Base-by-base conservation (phyloP, 495 filamentous ascomycete genomes). In the Neurospora pannonica region DNA sequence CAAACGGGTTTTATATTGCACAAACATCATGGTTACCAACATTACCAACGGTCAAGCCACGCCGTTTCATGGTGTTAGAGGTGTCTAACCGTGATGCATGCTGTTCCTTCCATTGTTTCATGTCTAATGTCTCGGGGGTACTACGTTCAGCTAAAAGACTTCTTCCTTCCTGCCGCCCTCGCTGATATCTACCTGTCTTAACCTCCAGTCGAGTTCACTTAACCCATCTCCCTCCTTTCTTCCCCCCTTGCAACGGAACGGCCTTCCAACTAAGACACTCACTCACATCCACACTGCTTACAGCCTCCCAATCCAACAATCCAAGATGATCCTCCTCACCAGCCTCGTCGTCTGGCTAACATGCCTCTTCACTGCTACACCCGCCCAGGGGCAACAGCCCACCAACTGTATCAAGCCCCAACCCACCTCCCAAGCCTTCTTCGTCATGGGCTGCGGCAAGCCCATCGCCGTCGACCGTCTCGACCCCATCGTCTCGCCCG, bases 401-500 rank as follows among this genome's bases (percentile, higher is more conserved):
- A 11, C 46, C 1, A 2, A 24, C 21, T 62, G 54, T 4, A 8
- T 62, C 54, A 15, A 28, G 3, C 28, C 24, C 28, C 11, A 37
- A 31, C 71, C 71, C 5, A 10, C 17, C 31, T 31, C 24, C 15
- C 60, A 73, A n/a, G 67, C 76, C n/a, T 80, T 79, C 71, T 79
- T 70, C 54, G 75, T 78, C 19, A 39, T 80, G 38, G 77, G 77
- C 37, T 80, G 79, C 42, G 70, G 67, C 19, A 78, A 78, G 37
- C 81, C 81, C 71, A 76, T 85, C 15, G 75, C 78, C 5, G 76
- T 75, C 21, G 88, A 88, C 76, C 86, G 90, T 72, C 82, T 87
- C 73, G 92, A 94, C 79, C 92, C 92, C 11, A 86, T 93, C 73
- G 80, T 90, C 60, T 80, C 79, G 43, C 90, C 90, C n/a, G 90